These are phyloP conservation scores for Cucurbita maxima DNA, from an alignment of 306 rosid species.

Conservation along the genomic window DNA sequence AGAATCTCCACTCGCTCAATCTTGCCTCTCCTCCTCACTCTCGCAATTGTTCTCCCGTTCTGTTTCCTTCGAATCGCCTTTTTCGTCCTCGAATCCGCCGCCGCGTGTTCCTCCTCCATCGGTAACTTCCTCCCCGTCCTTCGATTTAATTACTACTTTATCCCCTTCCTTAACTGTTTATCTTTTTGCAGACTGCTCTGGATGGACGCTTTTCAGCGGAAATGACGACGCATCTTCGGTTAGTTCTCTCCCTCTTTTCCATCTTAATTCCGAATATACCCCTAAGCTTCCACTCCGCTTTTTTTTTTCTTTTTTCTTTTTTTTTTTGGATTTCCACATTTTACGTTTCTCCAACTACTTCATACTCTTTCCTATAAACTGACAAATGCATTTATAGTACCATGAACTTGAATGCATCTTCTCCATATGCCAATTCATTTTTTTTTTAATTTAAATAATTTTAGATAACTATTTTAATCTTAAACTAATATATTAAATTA, in stretches of 20 bases:
- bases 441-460: too few species aligned
- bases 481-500: too few species aligned
- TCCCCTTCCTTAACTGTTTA: background rate
- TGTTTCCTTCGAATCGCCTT: constrained; percentile 55
- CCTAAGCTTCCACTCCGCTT: background rate
- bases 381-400: background rate
- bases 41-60: constrained; percentile 52
- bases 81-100: constrained; percentile 62
- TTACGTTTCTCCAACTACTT: background rate
- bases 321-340: too few species aligned
- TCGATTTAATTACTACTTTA: background rate
- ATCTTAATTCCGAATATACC: background rate
- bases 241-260: background rate
- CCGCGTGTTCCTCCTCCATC: constrained; percentile 40
- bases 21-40: constrained; percentile 36
- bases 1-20: constrained; percentile 36
- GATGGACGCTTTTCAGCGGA: constrained; percentile 57
- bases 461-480: too few species aligned
- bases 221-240: constrained; percentile 47
- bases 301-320: background rate
- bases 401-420: background rate
- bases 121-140: constrained; percentile 18
- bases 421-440: too few species aligned
- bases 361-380: background rate
- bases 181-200: constrained; percentile 43